Conservation (phyloP, 2,329 filamentous ascomycete species). For the Fusarium sp. region DNA sequence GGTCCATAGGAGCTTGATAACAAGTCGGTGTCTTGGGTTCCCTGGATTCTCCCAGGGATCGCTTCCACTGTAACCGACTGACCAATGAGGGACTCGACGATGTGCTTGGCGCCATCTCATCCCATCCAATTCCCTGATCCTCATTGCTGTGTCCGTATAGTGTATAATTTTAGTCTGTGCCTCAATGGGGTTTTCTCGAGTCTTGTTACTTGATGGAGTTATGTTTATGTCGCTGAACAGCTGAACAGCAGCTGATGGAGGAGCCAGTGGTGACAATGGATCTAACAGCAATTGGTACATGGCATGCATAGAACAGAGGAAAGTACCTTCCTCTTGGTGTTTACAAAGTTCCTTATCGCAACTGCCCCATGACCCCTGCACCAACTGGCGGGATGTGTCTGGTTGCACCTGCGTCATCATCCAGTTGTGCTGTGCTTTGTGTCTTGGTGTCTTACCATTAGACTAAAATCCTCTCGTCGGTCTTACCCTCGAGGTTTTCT, state of each 20-base stretch:
- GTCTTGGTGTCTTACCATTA: constrained; percentile 24
- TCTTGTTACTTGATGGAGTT: constrained; percentile 14
- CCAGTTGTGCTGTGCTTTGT: constrained; percentile 22
- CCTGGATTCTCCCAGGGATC: constrained; percentile 29
- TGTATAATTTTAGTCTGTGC: constrained; percentile 24
- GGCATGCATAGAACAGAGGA: neutral
- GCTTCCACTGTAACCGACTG: constrained; percentile 27
- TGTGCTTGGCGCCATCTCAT: constrained; percentile 27
- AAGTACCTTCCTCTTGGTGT: neutral
- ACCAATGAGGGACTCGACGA: constrained; percentile 31
- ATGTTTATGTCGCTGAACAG: constrained; percentile 4
- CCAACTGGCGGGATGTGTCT: constrained; percentile 1
- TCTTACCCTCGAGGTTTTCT: constrained; percentile 12
- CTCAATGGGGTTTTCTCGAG: constrained; percentile 11
- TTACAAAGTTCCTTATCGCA: constrained; percentile 1
- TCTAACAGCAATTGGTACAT: neutral
- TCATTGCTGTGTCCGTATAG: constrained; percentile 5
- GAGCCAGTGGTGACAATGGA: neutral
- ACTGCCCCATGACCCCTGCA: constrained; percentile 25
- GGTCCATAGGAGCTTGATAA: constrained; percentile 15
- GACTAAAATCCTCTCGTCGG: constrained; percentile 9
- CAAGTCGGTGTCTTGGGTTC: constrained; percentile 25
- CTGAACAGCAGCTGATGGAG: neutral
- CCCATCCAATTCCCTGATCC: constrained; percentile 37
- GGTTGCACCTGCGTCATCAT: constrained; percentile 44